Conservation (phyloP, 768 basidiomycete genomes). For the Scleroderma citrinum region DNA sequence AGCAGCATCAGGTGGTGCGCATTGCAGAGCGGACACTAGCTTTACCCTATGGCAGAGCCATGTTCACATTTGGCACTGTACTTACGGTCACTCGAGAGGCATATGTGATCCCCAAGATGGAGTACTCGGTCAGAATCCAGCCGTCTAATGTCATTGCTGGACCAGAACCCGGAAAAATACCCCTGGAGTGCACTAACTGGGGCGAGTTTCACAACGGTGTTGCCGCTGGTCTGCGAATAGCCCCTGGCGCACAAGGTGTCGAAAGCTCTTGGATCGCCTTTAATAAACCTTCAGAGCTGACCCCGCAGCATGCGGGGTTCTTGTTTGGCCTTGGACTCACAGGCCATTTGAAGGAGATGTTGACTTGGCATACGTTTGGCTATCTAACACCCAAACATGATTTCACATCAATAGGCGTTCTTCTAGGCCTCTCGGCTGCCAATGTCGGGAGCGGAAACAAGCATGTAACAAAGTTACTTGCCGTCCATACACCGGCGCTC, state of each 20-base stretch:
- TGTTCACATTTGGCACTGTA: constrained; percentile 88
- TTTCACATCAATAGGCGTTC: constrained; percentile 86
- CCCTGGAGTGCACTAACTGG: constrained; percentile 73
- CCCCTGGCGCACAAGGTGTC: constrained; percentile 64
- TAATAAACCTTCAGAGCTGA: constrained; percentile 87
- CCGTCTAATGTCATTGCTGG: constrained; percentile 61
- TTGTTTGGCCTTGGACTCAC: constrained; percentile 87
- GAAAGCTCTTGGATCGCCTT: constrained; percentile 96
- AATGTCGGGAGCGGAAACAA: constrained; percentile 81
- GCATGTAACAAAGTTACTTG: constrained; percentile 85
- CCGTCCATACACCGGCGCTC: constrained; percentile 89
- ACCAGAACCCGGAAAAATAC: constrained; percentile 69
- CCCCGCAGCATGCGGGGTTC: constrained; percentile 95
- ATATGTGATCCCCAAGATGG: constrained; percentile 73
- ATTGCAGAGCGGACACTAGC: constrained; percentile 88
- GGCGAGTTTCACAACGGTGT: constrained; percentile 99
- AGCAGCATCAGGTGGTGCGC: constrained; percentile 73
- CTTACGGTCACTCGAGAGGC: constrained; percentile 70
- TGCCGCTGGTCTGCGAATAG: constrained; percentile 82
- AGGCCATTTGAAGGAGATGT: constrained; percentile 84
- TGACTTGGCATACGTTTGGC: constrained; percentile 93
- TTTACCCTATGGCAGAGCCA: constrained; percentile 81
- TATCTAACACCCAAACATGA: constrained; percentile 97
- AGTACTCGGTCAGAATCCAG: constrained; percentile 67
- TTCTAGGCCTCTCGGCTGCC: constrained; percentile 90